A percentile compares a stretch with the other conserved stretches of the same genome.
phyloP scores from a whole-genome alignment of 208 protist species.

The Trypanosoma avium region DNA sequence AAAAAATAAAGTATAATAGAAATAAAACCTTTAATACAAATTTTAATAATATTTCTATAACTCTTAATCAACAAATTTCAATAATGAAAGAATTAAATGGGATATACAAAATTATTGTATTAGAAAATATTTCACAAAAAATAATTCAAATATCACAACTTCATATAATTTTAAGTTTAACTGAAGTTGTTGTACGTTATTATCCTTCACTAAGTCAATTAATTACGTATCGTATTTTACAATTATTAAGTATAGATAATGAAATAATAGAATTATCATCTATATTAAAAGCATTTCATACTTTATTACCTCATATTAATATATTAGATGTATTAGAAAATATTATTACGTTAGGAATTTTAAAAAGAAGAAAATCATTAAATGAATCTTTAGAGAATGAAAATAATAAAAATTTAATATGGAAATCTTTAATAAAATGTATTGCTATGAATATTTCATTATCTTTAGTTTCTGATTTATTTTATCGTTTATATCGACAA shows the following conservation, averaged over 20 bases:
- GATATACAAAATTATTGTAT: neutral
- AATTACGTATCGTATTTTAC: slow-evolving; percentile 21
- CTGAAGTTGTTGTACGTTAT: slow-evolving; percentile 12
- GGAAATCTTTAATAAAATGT: slow-evolving; percentile 17
- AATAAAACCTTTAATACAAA: too few species aligned
- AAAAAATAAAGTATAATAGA: neutral
- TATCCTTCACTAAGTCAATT: slow-evolving; percentile 20
- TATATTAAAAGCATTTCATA: slow-evolving; percentile 20
- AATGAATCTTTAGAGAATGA: neutral
- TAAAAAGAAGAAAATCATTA: too few species aligned
- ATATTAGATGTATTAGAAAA: slow-evolving; percentile 19
- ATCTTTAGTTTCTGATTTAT: slow-evolving; percentile 5
- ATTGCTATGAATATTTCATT: slow-evolving; percentile 14
- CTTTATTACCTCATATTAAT: slow-evolving; percentile 22
- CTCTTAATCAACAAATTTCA: slow-evolving; percentile 18
- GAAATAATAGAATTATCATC: neutral
- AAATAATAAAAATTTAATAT: neutral
- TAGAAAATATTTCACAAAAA: slow-evolving; percentile 13
- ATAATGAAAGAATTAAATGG: slow-evolving; percentile 8
- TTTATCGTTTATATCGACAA: slow-evolving; percentile 24
- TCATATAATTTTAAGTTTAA: slow-evolving; percentile 2
- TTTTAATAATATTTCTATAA: slow-evolving; percentile 5
- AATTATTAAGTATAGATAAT: slow-evolving; percentile 2
- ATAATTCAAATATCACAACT: slow-evolving; percentile 15
- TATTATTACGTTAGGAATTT: neutral